phyloP scores from a whole-genome alignment of 352 stramenopile species.

The Phytophthora brassicae region DNA sequence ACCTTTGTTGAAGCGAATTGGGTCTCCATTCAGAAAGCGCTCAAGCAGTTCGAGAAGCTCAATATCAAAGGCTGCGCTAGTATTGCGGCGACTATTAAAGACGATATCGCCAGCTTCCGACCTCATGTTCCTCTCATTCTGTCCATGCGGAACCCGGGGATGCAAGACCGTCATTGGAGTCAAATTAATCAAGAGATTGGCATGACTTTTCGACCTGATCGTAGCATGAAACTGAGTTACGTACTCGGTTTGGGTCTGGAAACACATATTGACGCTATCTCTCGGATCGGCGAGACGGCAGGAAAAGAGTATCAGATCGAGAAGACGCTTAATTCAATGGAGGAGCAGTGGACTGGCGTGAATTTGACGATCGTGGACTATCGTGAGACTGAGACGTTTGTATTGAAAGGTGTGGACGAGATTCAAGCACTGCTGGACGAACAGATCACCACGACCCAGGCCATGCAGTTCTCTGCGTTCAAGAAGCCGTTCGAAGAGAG shows the following conservation, averaged over 20 bases:
- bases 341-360: slow-evolving; percentile 88
- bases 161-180: slow-evolving; percentile 93
- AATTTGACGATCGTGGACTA: slow-evolving; percentile 89
- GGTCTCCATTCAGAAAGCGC: slow-evolving; percentile 83
- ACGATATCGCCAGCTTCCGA: slow-evolving; percentile 89
- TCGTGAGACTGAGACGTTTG: slow-evolving; percentile 91
- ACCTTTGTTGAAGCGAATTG: slow-evolving; percentile 86
- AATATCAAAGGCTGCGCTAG: slow-evolving; percentile 83
- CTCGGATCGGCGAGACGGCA: slow-evolving; percentile 91
- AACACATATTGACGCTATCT: slow-evolving; percentile 87
- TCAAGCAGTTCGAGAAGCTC: slow-evolving; percentile 94
- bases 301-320: slow-evolving; percentile 96
- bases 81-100: slow-evolving; percentile 88
- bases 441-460: slow-evolving; percentile 95
- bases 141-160: slow-evolving; percentile 90
- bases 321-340: slow-evolving; percentile 92
- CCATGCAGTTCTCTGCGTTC: slow-evolving; percentile 95
- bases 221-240: slow-evolving; percentile 81
- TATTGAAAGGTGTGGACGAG: slow-evolving; percentile 94
- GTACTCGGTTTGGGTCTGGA: slow-evolving; percentile 86
- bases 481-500: slow-evolving; percentile 94
- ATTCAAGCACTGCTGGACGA: slow-evolving; percentile 93
- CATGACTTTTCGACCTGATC: slow-evolving; percentile 84
- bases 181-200: slow-evolving; percentile 89
- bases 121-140: slow-evolving; percentile 90